A percentile compares a stretch with the other conserved stretches of the same genome.
Conservation (phyloP, 2,329 filamentous ascomycete genomes). For the Botryotinia globosa region DNA sequence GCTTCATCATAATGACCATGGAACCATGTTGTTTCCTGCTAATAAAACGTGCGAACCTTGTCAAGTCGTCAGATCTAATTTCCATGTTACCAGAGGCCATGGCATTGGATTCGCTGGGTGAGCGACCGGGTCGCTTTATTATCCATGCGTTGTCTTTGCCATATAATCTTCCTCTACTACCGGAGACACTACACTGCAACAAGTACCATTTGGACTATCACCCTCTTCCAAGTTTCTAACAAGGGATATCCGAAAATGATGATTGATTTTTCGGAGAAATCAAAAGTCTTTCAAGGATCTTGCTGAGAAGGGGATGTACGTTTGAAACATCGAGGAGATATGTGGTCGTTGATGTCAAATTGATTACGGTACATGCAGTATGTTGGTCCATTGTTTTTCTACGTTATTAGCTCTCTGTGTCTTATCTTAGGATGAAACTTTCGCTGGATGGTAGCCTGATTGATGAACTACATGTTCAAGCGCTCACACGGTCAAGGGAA, state of each 20-base stretch:
- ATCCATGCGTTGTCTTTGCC: constrained; percentile 21
- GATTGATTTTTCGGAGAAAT: not conserved
- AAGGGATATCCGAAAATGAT: constrained; percentile 3
- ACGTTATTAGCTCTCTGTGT: not conserved
- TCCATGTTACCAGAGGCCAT: constrained; percentile 25
- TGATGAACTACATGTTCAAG: constrained; percentile 6
- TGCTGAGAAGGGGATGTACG: too few species aligned
- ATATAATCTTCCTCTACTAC: constrained; percentile 5
- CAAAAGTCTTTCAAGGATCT: not conserved
- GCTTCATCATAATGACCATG: constrained; percentile 10
- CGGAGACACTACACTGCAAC: constrained; percentile 2
- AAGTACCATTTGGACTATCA: constrained; percentile 1
- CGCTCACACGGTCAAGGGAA: not conserved
- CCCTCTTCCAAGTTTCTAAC: not conserved
- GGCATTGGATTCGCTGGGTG: constrained; percentile 26
- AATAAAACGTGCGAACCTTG: constrained; percentile 27
- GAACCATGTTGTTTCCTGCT: constrained; percentile 1
- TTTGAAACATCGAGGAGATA: not conserved
- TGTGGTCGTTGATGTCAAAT: not conserved
- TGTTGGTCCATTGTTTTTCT: not conserved
- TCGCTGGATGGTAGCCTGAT: not conserved
- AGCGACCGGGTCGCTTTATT: constrained; percentile 15
- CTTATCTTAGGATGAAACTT: too few species aligned
- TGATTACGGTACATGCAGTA: not conserved
- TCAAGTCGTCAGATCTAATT: constrained; percentile 28